These are phyloP conservation scores for Hericium erinaceus DNA, from an alignment of 768 basidiomycete species.

Conservation along the genomic window DNA sequence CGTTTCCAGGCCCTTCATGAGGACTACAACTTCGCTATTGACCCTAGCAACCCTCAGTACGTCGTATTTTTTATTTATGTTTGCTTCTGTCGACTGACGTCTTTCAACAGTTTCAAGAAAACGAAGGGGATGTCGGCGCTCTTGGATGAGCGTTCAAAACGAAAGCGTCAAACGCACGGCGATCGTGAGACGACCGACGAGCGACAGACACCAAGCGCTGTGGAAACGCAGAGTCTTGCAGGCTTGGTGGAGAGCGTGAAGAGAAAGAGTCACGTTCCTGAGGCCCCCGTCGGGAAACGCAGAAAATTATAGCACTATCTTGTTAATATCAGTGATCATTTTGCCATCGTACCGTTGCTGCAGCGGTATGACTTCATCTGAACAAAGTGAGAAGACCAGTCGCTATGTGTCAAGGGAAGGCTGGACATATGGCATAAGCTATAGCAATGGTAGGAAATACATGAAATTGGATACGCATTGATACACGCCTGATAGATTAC, in stretches of 20 bases:
- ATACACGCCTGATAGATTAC: background rate
- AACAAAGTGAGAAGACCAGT: too few species aligned
- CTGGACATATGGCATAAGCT: too few species aligned
- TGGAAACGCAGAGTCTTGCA: slow-evolving; percentile 31
- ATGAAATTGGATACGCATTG: too few species aligned
- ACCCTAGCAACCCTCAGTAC: slow-evolving; percentile 91
- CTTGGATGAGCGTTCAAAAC: slow-evolving; percentile 72
- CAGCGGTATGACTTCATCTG: too few species aligned
- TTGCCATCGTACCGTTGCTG: too few species aligned
- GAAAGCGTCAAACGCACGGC: slow-evolving; percentile 32
- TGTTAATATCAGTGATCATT: background rate
- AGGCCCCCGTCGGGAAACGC: slow-evolving; percentile 22
- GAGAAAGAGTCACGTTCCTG: slow-evolving; percentile 45
- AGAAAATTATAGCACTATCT: slow-evolving; percentile 18
- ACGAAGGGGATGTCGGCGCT: slow-evolving; percentile 85
- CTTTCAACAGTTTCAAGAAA: slow-evolving; percentile 67
- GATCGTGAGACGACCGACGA: slow-evolving; percentile 1
- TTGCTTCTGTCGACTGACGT: background rate
- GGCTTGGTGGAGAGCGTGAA: slow-evolving; percentile 83
- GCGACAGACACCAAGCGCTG: background rate
- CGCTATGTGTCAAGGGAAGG: too few species aligned
- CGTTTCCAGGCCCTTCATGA: slow-evolving; percentile 86
- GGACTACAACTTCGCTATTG: slow-evolving; percentile 88
- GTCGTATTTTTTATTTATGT: slow-evolving; percentile 21
- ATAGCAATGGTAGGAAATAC: too few species aligned